Conservation (phyloP, 192 early-diverging fungal species). For the Coemansia sp. region DNA sequence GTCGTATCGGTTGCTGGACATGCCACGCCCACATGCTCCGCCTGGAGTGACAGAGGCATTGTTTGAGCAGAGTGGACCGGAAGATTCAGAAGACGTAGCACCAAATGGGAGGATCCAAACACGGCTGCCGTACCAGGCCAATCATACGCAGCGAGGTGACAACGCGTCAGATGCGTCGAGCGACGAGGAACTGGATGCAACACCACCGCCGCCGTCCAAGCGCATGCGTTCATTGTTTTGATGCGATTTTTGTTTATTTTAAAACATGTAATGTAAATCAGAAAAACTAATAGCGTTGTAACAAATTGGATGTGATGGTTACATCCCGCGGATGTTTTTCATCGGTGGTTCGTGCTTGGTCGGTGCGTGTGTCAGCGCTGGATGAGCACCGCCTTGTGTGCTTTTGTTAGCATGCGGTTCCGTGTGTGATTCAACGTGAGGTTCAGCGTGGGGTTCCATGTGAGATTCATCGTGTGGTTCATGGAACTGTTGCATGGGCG, state of each 20-base stretch:
- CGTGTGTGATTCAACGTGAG: no score
- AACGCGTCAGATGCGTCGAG: constrained; percentile 21
- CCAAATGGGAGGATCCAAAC: constrained; percentile 45
- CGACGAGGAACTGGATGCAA: constrained; percentile 46
- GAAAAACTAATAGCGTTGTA: no score
- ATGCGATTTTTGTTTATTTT: not conserved
- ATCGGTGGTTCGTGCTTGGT: constrained; percentile 29
- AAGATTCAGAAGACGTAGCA: constrained; percentile 1
- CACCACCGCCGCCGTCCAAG: constrained; percentile 50
- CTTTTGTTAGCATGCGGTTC: not conserved
- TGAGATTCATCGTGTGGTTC: not conserved
- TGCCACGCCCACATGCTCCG: constrained; percentile 47
- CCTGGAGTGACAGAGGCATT: constrained; percentile 44
- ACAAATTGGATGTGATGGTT: not conserved
- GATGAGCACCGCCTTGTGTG: not conserved
- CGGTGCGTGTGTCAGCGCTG: not conserved
- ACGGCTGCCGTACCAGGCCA: constrained; percentile 23
- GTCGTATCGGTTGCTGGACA: constrained; percentile 40
- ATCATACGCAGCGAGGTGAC: not conserved
- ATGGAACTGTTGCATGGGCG: not conserved
- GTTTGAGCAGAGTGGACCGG: constrained; percentile 1
- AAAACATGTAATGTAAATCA: no score
- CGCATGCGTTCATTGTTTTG: constrained; percentile 37
- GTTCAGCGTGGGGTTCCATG: no score
- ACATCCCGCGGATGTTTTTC: constrained; percentile 41